Percentiles rank a stretch among this genome's conserved stretches.
These are phyloP conservation scores for Acorus calamus DNA, from an alignment of 106 monocot species.

Conservation along the genomic window DNA sequence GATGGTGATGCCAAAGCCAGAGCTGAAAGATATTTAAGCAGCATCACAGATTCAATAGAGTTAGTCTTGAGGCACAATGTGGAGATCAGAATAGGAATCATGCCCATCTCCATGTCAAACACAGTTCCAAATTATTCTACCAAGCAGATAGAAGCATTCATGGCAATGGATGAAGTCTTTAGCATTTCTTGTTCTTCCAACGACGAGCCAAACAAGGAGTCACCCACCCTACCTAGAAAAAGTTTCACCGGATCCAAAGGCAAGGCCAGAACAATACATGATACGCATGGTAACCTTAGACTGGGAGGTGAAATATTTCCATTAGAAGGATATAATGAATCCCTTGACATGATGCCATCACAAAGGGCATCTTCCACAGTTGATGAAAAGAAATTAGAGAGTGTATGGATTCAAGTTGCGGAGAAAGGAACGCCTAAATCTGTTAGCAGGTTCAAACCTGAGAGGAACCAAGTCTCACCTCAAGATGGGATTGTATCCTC, in stretches of 20 bases:
- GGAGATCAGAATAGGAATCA: constrained; percentile 7
- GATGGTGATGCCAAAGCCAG: not conserved
- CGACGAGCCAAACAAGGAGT: too few species aligned
- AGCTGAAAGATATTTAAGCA: constrained; percentile 13
- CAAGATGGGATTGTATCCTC: not conserved
- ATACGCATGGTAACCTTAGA: too few species aligned
- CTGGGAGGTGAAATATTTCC: not conserved
- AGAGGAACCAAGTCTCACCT: constrained; percentile 4
- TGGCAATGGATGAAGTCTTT: too few species aligned
- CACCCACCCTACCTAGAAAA: too few species aligned
- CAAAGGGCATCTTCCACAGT: not conserved
- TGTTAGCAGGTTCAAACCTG: not conserved
- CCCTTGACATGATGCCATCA: not conserved
- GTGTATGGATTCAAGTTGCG: constrained; percentile 2
- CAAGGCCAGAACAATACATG: too few species aligned
- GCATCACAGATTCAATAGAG: constrained; percentile 5
- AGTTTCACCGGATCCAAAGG: too few species aligned
- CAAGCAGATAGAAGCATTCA: too few species aligned
- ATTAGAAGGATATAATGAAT: not conserved
- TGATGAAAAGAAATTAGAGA: constrained; percentile 1
- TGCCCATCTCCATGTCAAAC: not conserved
- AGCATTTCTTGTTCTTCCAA: too few species aligned
- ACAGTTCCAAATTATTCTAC: not conserved
- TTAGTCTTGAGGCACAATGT: constrained; percentile 1
- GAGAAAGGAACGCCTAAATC: constrained; percentile 1